A percentile compares a stretch with the other conserved stretches of the same genome.
Evolutionary conservation across 495 filamentous ascomycete genomes (phyloP).

Genomic region (Penicillium bialowiezense): DNA sequence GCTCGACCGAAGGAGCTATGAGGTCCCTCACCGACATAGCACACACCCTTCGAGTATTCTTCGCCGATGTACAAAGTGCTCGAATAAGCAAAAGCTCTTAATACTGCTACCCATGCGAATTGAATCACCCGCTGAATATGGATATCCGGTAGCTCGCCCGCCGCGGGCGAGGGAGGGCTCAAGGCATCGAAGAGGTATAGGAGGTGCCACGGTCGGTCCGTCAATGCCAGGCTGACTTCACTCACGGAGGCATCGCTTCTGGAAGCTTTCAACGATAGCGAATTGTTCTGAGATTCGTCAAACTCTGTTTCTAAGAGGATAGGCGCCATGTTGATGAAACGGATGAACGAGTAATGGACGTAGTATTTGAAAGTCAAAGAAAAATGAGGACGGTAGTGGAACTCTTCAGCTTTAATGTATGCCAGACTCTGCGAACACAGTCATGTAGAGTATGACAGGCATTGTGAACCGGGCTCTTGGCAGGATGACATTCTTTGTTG

Average conservation of each 20-base stretch:
- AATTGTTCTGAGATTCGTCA: background rate
- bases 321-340: conserved; percentile 8
- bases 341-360: background rate
- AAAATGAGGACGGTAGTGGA: background rate
- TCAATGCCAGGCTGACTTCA: background rate
- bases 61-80: conserved; percentile 15
- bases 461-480: conserved; percentile 4
- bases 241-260: background rate
- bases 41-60: conserved; percentile 8
- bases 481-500: conserved; percentile 4
- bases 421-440: background rate
- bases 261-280: background rate
- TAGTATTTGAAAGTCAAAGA: background rate
- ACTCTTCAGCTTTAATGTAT: background rate
- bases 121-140: conserved; percentile 18
- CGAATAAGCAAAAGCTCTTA: conserved; percentile 11
- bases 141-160: conserved; percentile 11
- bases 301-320: conserved; percentile 5
- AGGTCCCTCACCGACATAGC: conserved; percentile 10
- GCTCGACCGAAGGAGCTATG: background rate
- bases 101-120: conserved; percentile 11
- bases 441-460: conserved; percentile 1
- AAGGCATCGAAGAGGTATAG: conserved; percentile 11
- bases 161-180: background rate
- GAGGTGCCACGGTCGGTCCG: conserved; percentile 2